Conservation (phyloP, 768 basidiomycete species). For the Boletus pseudo-olivaceus region DNA sequence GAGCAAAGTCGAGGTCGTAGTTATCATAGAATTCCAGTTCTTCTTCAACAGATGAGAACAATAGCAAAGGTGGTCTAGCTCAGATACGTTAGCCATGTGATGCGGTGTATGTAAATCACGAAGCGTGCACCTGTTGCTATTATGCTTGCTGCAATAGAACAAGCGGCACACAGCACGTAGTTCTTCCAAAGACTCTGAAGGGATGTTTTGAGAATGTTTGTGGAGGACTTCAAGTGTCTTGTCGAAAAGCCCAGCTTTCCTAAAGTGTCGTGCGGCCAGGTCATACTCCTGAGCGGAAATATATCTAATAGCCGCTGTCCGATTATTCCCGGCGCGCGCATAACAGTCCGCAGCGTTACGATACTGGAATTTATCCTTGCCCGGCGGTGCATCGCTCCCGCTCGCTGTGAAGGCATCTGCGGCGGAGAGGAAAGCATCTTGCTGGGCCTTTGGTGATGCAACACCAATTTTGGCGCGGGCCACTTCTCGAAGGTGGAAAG, state of each 20-base stretch:
- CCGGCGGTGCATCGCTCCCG: conserved; percentile 28
- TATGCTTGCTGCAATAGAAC: conserved; percentile 38
- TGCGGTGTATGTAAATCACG: background rate
- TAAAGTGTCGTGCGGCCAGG: conserved; percentile 44
- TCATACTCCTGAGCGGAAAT: conserved; percentile 41
- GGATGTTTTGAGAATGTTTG: conserved; percentile 31
- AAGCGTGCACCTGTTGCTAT: conserved; percentile 17
- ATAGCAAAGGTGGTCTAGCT: conserved; percentile 41
- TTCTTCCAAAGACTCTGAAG: conserved; percentile 27
- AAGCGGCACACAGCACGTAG: conserved; percentile 45
- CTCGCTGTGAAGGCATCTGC: conserved; percentile 49
- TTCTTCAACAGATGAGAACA: conserved; percentile 53
- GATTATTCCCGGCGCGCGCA: conserved; percentile 36
- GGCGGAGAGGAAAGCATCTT: conserved; percentile 41
- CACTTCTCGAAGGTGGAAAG: conserved; percentile 52
- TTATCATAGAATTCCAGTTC: conserved; percentile 55
- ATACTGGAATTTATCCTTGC: conserved; percentile 33
- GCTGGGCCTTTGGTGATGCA: conserved; percentile 19
- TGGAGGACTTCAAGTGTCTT: conserved; percentile 49
- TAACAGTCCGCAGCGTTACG: conserved; percentile 47
- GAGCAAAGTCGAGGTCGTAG: conserved; percentile 48
- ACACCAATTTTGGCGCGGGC: conserved; percentile 37
- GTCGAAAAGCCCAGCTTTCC: conserved; percentile 49
- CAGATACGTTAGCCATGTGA: background rate
- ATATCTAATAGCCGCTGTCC: conserved; percentile 45